These are phyloP conservation scores for Globisporangium parvum DNA, from an alignment of 352 stramenopile species.

Conservation along the genomic window DNA sequence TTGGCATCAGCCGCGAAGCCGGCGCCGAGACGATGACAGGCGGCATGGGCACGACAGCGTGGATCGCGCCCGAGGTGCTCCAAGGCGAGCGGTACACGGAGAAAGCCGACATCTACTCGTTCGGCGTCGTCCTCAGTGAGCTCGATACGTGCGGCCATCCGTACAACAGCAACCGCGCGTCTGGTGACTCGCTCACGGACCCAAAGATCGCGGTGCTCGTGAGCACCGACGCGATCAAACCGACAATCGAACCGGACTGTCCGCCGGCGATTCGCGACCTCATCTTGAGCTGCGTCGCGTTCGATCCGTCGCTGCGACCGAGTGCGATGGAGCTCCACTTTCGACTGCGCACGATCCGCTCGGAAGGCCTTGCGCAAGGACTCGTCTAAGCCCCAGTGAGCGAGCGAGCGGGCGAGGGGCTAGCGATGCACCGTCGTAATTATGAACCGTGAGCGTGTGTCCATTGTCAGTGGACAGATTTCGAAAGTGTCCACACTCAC, in stretches of 20 bases:
- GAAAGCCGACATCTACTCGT: slow-evolving; percentile 27
- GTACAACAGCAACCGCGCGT: slow-evolving; percentile 90
- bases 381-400: not conserved
- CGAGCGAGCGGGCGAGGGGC: too few relatives aligned
- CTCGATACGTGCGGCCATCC: slow-evolving; percentile 32
- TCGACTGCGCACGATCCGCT: slow-evolving; percentile 22
- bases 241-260: slow-evolving; percentile 41
- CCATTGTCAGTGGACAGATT: too few relatives aligned
- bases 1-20: slow-evolving; percentile 41
- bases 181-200: slow-evolving; percentile 44
- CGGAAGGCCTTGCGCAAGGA: not conserved
- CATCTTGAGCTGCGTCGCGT: slow-evolving; percentile 43
- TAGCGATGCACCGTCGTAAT: too few relatives aligned
- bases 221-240: slow-evolving; percentile 35
- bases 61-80: slow-evolving; percentile 35
- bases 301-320: slow-evolving; percentile 35
- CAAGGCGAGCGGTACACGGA: slow-evolving; percentile 23
- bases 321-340: slow-evolving; percentile 62
- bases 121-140: slow-evolving; percentile 29
- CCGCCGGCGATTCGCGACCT: slow-evolving; percentile 34
- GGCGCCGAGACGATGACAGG: slow-evolving; percentile 25
- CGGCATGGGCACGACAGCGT: slow-evolving; percentile 28
- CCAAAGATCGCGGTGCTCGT: slow-evolving; percentile 65
- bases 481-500: too few relatives aligned
- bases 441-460: too few relatives aligned